Evolutionary conservation across 257 asterid species (phyloP).

Genomic region (Petrea volubilis): DNA sequence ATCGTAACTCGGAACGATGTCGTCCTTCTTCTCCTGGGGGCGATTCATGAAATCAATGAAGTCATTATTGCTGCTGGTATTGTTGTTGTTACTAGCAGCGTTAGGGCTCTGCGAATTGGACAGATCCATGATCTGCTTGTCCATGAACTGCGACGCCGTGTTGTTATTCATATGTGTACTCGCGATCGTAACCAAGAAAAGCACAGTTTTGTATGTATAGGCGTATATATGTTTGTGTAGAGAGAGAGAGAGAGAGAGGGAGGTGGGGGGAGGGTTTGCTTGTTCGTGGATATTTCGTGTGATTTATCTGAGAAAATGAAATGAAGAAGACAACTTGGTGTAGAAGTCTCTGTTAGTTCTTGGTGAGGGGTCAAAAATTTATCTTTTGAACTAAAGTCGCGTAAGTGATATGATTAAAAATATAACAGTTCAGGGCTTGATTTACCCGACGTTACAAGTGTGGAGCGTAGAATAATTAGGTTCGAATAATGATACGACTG

Average conservation of each 20-base stretch:
- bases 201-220: background rate
- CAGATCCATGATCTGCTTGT: slow-evolving; percentile 99
- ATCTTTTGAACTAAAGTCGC: slow-evolving; percentile 22
- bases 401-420: no score
- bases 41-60: slow-evolving; percentile 82
- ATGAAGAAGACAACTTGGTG: background rate
- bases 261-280: slow-evolving; percentile 3
- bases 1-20: slow-evolving; percentile 76
- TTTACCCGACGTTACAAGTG: no score
- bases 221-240: background rate
- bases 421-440: no score
- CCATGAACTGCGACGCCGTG: slow-evolving; percentile 72
- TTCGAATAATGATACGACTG: no score
- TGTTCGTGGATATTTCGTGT: slow-evolving; percentile 11
- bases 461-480: no score
- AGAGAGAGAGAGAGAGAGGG: background rate
- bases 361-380: slow-evolving; percentile 5
- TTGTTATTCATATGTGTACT: slow-evolving; percentile 64
- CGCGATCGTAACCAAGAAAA: slow-evolving; percentile 6
- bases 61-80: slow-evolving; percentile 34
- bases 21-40: slow-evolving; percentile 56
- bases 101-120: slow-evolving; percentile 56
- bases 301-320: slow-evolving; percentile 14
- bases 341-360: slow-evolving; percentile 24
- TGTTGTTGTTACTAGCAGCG: slow-evolving; percentile 23